Evolutionary conservation across 306 rosid genomes (phyloP).

Genomic region (Cicer pinnatifidum): DNA sequence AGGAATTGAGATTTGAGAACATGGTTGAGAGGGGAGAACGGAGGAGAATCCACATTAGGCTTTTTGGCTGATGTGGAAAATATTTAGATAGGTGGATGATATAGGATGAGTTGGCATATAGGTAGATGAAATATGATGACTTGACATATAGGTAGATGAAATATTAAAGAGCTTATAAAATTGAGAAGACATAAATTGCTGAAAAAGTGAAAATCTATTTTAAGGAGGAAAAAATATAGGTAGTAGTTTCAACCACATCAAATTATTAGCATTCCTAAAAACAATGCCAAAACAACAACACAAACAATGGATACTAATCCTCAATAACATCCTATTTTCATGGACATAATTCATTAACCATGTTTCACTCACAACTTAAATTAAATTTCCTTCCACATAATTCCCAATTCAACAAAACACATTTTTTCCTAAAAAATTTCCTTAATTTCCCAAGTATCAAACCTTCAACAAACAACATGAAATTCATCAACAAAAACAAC

Average conservation of each 20-base stretch:
- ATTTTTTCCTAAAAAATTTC: not conserved
- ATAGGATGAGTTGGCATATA: too few species aligned
- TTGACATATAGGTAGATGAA: too few species aligned
- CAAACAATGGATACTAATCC: slow-evolving; percentile 15
- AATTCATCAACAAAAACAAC: not conserved
- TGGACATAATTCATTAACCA: not conserved
- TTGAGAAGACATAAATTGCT: slow-evolving; percentile 2
- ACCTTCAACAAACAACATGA: slow-evolving; percentile 23
- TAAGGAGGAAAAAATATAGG: not conserved
- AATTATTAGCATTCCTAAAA: slow-evolving; percentile 4
- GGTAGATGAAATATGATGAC: too few species aligned
- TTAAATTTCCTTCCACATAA: slow-evolving; percentile 3
- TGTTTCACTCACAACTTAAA: slow-evolving; percentile 27
- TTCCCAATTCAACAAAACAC: not conserved
- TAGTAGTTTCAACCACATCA: not conserved
- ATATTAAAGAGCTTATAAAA: slow-evolving; percentile 14
- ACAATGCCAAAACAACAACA: slow-evolving; percentile 25
- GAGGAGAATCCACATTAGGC: too few species aligned
- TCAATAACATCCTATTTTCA: slow-evolving; percentile 27
- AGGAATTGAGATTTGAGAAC: too few species aligned
- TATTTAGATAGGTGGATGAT: too few species aligned
- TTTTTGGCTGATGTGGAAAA: too few species aligned
- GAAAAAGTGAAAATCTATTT: not conserved
- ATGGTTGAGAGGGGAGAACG: too few species aligned
- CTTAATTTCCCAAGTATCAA: not conserved